Evolutionary conservation across 805 yeast species (phyloP).

Genomic region (Kodamaea kaohsiungensis): DNA sequence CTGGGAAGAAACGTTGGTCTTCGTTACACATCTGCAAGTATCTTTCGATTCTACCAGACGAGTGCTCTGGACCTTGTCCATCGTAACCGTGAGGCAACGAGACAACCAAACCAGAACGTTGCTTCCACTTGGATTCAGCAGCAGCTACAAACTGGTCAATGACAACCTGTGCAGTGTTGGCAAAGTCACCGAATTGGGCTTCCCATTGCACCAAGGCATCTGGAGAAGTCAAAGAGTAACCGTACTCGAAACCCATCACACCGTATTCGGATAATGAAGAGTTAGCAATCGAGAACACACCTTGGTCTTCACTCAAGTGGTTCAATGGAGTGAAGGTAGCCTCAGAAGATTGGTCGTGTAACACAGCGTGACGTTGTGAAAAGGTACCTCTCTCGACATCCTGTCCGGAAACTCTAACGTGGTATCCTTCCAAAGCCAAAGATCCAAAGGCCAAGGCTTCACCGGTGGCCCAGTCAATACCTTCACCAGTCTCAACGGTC

Average conservation of each 20-base stretch:
- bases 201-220: constrained; percentile 98
- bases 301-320: constrained; percentile 77
- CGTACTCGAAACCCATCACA: constrained; percentile 98
- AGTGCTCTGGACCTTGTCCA: constrained; percentile 99
- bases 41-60: constrained; percentile 96
- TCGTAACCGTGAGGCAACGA: constrained; percentile 99
- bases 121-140: constrained; percentile 98
- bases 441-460: constrained; percentile 98
- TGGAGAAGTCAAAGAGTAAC: constrained; percentile 96
- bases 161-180: constrained; percentile 98
- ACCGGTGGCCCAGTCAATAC: constrained; percentile 99
- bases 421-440: constrained; percentile 87
- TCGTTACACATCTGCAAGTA: constrained; percentile 94
- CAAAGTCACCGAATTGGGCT: constrained; percentile 99
- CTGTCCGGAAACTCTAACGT: constrained; percentile 97
- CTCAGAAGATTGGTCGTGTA: constrained; percentile 93
- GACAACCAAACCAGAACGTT: constrained; percentile 93
- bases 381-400: constrained; percentile 99
- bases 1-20: constrained; percentile 93
- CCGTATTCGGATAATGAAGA: constrained; percentile 98
- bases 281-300: constrained; percentile 84
- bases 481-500: constrained; percentile 83
- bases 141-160: constrained; percentile 95
- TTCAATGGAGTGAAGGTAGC: constrained; percentile 81
- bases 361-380: constrained; percentile 98